A percentile compares a stretch with the other conserved stretches of the same genome.
Conservation (phyloP, 257 asterid species). For the Primulina eburnea region DNA sequence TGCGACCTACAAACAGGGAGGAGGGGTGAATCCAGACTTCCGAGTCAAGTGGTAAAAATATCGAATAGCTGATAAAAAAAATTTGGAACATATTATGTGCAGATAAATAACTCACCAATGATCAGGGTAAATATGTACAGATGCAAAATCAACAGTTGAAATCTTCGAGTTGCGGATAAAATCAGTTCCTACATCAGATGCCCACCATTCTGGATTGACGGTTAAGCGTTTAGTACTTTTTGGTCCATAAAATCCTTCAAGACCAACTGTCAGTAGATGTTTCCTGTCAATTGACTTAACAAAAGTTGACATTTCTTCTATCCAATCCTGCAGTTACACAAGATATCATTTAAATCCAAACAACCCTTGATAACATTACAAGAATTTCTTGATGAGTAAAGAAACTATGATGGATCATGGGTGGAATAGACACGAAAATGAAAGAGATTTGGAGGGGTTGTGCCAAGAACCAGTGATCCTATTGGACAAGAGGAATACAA, state of each 20-base stretch:
- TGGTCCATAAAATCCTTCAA: conserved; percentile 97
- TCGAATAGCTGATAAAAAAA: not conserved
- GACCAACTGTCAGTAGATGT: conserved; percentile 89
- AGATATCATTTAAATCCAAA: conserved; percentile 16
- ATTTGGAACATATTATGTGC: not conserved
- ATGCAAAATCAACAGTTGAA: conserved; percentile 85
- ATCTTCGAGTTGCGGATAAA: conserved; percentile 83
- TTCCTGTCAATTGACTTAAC: conserved; percentile 79
- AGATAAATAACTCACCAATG: conserved; percentile 65
- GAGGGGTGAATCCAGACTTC: not conserved
- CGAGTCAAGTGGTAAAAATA: not conserved
- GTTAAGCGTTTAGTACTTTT: conserved; percentile 69
- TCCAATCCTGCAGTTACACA: conserved; percentile 79
- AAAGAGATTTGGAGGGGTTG: not conserved
- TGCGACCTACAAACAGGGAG: conserved; percentile 60
- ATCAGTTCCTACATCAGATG: conserved; percentile 91
- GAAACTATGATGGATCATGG: not conserved
- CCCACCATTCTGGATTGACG: conserved; percentile 92
- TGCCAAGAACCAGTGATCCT: not conserved
- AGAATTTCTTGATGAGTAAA: not conserved
- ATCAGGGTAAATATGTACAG: conserved; percentile 94
- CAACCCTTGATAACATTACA: not conserved
- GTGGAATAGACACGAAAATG: not conserved
- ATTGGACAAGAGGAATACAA: not conserved
- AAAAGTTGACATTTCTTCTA: conserved; percentile 89